phyloP scores from a whole-genome alignment of 2,329 filamentous ascomycete genomes.

The Gnomoniopsis smithogilvyi region DNA sequence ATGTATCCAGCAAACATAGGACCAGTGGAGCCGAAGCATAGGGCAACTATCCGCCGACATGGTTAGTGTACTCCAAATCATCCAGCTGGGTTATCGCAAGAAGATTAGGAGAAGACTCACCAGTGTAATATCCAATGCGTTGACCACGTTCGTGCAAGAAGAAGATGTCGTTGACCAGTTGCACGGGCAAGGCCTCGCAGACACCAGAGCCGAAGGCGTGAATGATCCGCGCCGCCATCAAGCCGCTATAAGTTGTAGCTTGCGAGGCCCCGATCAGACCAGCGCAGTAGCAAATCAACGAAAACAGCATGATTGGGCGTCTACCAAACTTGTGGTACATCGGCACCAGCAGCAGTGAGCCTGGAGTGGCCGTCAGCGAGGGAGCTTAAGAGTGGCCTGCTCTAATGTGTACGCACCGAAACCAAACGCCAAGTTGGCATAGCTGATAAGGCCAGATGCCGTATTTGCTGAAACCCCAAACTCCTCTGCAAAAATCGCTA shows the following conservation, averaged over 20 bases:
- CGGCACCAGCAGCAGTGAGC: conserved; percentile 53
- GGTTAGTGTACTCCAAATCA: no score
- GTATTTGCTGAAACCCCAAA: conserved; percentile 48
- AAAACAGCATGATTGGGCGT: conserved; percentile 39
- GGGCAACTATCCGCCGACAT: conserved; percentile 35
- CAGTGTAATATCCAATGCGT: conserved; percentile 57
- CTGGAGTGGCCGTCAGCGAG: conserved; percentile 18
- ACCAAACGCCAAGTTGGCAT: conserved; percentile 58
- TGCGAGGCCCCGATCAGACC: conserved; percentile 37
- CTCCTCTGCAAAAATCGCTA: conserved; percentile 48
- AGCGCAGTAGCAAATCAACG: conserved; percentile 35
- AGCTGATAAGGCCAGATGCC: conserved; percentile 55
- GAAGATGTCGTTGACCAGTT: conserved; percentile 44
- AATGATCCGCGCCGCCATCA: conserved; percentile 38
- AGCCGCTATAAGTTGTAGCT: conserved; percentile 30
- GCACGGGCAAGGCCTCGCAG: conserved; percentile 43
- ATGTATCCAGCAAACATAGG: conserved; percentile 60
- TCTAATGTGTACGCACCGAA: conserved; percentile 37
- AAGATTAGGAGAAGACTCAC: conserved; percentile 22
- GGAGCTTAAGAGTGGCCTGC: background rate
- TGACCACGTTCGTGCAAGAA: conserved; percentile 47
- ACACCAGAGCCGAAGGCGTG: conserved; percentile 39
- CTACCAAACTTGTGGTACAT: conserved; percentile 50
- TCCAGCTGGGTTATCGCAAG: no score
- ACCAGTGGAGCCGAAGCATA: conserved; percentile 53